Conservation (phyloP, 2,329 filamentous ascomycete species). For the Pseudocercospora cruenta region DNA sequence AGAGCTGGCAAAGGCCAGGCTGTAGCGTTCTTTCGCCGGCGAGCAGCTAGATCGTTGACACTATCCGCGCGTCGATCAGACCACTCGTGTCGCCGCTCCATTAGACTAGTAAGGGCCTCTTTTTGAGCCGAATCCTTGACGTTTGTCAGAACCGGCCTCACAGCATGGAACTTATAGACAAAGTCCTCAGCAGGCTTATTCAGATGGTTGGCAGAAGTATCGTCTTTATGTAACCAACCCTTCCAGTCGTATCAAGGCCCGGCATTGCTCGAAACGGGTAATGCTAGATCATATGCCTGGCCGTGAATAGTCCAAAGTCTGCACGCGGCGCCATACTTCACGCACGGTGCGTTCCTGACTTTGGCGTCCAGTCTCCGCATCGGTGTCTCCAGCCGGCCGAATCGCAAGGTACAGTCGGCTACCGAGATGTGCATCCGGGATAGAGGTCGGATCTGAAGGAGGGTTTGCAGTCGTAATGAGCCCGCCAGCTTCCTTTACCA, state of each 20-base stretch:
- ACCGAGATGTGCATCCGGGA: slow-evolving; percentile 65
- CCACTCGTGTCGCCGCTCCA: background rate
- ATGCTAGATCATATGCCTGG: slow-evolving; percentile 54
- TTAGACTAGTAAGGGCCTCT: background rate
- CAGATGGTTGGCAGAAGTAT: background rate
- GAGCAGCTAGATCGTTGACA: background rate
- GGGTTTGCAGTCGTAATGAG: slow-evolving; percentile 75
- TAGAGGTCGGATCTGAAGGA: slow-evolving; percentile 60
- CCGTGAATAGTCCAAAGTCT: slow-evolving; percentile 66
- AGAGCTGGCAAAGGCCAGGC: slow-evolving; percentile 31
- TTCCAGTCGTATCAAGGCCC: background rate
- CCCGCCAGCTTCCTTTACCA: slow-evolving; percentile 73
- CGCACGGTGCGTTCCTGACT: slow-evolving; percentile 71
- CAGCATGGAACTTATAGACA: background rate
- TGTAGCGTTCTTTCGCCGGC: slow-evolving; percentile 8
- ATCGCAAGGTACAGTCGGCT: slow-evolving; percentile 73
- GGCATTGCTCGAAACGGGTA: background rate
- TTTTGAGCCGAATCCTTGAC: background rate
- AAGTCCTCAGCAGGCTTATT: background rate
- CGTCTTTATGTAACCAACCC: background rate
- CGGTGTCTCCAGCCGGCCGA: slow-evolving; percentile 66
- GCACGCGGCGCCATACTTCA: slow-evolving; percentile 73
- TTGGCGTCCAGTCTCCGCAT: slow-evolving; percentile 65
- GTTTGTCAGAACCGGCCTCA: background rate
- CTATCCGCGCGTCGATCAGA: background rate